Evolutionary conservation across 495 filamentous ascomycete species (phyloP), one percentile per base, ranked within the genome.

Genomic region (Podospora didyma): DNA sequence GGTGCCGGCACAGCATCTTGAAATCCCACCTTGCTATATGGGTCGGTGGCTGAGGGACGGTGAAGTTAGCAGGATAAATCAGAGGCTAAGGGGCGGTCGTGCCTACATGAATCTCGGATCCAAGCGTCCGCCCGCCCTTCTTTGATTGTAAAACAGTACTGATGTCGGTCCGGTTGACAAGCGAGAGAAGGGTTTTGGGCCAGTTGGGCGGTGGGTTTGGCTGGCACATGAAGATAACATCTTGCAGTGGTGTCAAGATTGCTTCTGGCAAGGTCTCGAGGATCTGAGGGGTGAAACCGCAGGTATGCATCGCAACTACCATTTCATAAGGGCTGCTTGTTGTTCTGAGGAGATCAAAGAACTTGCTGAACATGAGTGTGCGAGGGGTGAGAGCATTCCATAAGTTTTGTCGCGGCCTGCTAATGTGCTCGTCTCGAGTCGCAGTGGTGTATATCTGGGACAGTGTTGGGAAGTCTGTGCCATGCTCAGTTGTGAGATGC

Each of bases 181-280:
- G 75, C 54, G 83, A 76, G 3, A 97, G 77, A 7, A 95, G 77
- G 2, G 75, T 73, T 22, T 80, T 76, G 23, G 81, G 76, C 91
- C 92, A 97, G 2, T 80, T 83, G 0, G 86, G 82, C 19, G 89
- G 89, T 7, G 94, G 94, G 54, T 85, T 80, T 9, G 82, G 82
- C 69, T 96, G 91, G 61, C 89, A 96, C 53, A 82, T 79, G 22
- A 85, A 80, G 28, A 98, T 90, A n/a, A 85, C 82, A 68, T 96
- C 90, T 67, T 87, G 87, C 20, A 97, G 76, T 0, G 89, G 88
- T 1, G 86, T 83, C 44, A 86, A 79, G 14, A 97, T 75, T 34
- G 88, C 85, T 71, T 95, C 89, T 4, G 95, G 95, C 9, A 97
- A 73, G 5, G 87, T 90, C 57, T 96, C 92, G 22, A 93, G 71